A percentile compares a stretch with the other conserved stretches of the same genome.
Evolutionary conservation across 2,329 filamentous ascomycete species (phyloP).

Genomic region (Aspergillus novoparasiticus): DNA sequence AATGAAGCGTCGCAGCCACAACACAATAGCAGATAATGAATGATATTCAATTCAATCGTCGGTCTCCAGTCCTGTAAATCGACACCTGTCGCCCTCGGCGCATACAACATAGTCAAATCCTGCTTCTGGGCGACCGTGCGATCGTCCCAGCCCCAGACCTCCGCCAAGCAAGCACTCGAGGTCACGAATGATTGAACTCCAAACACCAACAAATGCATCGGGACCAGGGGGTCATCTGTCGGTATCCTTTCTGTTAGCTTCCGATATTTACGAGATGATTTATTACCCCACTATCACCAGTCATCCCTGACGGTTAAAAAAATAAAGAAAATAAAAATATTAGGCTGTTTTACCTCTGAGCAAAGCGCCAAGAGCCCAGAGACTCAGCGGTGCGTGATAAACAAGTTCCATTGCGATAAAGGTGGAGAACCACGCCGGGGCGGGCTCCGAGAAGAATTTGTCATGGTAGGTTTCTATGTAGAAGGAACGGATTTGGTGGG

Average conservation of each 20-base stretch:
- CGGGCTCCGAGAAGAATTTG: conserved; percentile 61
- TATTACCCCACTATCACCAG: not conserved
- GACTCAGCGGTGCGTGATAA: conserved; percentile 62
- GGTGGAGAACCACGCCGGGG: conserved; percentile 60
- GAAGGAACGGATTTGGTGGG: conserved; percentile 54
- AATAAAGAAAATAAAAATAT: not conserved
- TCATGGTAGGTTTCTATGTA: conserved; percentile 66
- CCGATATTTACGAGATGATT: not conserved
- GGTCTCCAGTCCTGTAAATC: too few species aligned
- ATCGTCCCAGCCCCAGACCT: conserved; percentile 60
- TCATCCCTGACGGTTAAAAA: not conserved
- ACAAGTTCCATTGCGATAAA: conserved; percentile 62
- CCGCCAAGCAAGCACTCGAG: conserved; percentile 64
- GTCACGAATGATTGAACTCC: conserved; percentile 63
- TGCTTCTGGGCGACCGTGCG: conserved; percentile 51
- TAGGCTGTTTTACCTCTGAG: conserved; percentile 45
- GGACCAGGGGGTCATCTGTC: conserved; percentile 58
- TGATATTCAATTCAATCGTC: too few species aligned
- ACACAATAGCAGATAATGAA: too few species aligned
- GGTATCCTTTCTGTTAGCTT: not conserved
- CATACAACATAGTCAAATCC: conserved; percentile 56
- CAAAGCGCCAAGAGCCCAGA: conserved; percentile 62
- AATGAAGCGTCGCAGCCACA: too few species aligned
- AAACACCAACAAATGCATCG: conserved; percentile 63
- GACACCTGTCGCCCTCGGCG: too few species aligned